These are phyloP conservation scores for Debaryomyces coudertii DNA, from an alignment of 1,139 yeast genomes.

Conservation along the genomic window DNA sequence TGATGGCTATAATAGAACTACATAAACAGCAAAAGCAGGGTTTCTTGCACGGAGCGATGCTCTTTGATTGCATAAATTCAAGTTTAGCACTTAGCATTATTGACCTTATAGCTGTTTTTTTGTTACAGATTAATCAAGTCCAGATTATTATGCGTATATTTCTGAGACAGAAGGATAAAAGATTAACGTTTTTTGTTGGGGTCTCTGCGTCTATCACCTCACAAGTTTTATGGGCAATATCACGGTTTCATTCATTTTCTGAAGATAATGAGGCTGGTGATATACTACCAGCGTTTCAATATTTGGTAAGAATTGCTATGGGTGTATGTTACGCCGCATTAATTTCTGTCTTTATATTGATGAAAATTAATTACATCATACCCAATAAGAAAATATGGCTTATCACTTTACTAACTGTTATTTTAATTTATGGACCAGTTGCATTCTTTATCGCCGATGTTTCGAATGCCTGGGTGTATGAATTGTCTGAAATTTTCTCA, in stretches of 20 bases:
- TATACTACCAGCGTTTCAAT: slow-evolving; percentile 77
- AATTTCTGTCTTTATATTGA: slow-evolving; percentile 59
- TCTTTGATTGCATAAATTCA: slow-evolving; percentile 51
- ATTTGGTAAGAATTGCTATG: slow-evolving; percentile 74
- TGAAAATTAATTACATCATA: slow-evolving; percentile 59
- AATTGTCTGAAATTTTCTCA: slow-evolving; percentile 72
- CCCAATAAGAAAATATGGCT: slow-evolving; percentile 53
- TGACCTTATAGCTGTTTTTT: slow-evolving; percentile 63
- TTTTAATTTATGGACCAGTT: slow-evolving; percentile 65
- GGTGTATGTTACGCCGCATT: slow-evolving; percentile 73
- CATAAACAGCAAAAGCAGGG: slow-evolving; percentile 59
- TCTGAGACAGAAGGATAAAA: slow-evolving; percentile 69
- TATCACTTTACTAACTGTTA: slow-evolving; percentile 59
- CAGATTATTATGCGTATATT: slow-evolving; percentile 75
- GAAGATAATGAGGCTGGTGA: slow-evolving; percentile 51
- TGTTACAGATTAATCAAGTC: slow-evolving; percentile 73
- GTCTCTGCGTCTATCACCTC: slow-evolving; percentile 56
- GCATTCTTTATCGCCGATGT: slow-evolving; percentile 81
- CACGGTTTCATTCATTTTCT: slow-evolving; percentile 49
- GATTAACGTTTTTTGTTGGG: slow-evolving; percentile 67
- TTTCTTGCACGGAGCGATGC: slow-evolving; percentile 53
- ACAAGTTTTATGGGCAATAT: slow-evolving; percentile 71
- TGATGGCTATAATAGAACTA: slow-evolving; percentile 47
- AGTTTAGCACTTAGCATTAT: slow-evolving; percentile 57
- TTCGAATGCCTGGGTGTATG: slow-evolving; percentile 69